Percentiles rank a stretch among this genome's conserved stretches.
Evolutionary conservation across 768 basidiomycete genomes (phyloP).

Genomic region (Coprinopsis sp.): DNA sequence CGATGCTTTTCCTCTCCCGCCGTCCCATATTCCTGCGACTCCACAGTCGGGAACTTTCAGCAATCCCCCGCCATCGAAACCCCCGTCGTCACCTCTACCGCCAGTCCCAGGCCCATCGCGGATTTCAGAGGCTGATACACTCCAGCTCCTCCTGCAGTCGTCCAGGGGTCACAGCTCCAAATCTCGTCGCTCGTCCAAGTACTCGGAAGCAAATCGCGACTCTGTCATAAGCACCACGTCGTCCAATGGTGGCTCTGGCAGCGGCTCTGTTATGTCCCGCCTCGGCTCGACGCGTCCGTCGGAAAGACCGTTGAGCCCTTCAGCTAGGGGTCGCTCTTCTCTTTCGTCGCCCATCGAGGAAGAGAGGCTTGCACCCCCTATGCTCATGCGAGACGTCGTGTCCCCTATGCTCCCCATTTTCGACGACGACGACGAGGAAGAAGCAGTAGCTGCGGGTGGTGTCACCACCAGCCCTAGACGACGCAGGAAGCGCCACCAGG

Average conservation of each 20-base stretch:
- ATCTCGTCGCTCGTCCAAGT: constrained; percentile 20
- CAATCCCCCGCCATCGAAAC: constrained; percentile 56
- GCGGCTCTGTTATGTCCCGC: constrained; percentile 7
- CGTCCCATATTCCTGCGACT: constrained; percentile 35
- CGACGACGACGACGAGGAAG: constrained; percentile 25
- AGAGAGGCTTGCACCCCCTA: constrained; percentile 5
- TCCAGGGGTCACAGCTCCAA: constrained; percentile 9
- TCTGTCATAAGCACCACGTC: constrained; percentile 18
- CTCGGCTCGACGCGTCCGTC: constrained; percentile 17
- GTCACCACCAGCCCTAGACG: constrained; percentile 12
- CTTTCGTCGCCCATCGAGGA: constrained; percentile 26
- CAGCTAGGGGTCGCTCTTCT: constrained; percentile 16
- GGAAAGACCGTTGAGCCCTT: constrained; percentile 9
- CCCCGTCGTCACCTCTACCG: constrained; percentile 56
- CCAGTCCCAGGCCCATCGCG: constrained; percentile 62
- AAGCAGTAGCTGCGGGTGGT: no score
- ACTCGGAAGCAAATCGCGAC: constrained; percentile 18
- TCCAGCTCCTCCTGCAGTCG: constrained; percentile 32
- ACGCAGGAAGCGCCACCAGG: constrained; percentile 13
- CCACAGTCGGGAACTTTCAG: constrained; percentile 21
- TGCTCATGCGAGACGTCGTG: constrained; percentile 16
- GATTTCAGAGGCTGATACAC: constrained; percentile 45
- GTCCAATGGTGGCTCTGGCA: no score
- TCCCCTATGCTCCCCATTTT: constrained; percentile 23
- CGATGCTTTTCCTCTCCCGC: constrained; percentile 38